A percentile compares a stretch with the other conserved stretches of the same genome.
Evolutionary conservation across 2,329 filamentous ascomycete genomes (phyloP).

Genomic region (Neurospora sp.): DNA sequence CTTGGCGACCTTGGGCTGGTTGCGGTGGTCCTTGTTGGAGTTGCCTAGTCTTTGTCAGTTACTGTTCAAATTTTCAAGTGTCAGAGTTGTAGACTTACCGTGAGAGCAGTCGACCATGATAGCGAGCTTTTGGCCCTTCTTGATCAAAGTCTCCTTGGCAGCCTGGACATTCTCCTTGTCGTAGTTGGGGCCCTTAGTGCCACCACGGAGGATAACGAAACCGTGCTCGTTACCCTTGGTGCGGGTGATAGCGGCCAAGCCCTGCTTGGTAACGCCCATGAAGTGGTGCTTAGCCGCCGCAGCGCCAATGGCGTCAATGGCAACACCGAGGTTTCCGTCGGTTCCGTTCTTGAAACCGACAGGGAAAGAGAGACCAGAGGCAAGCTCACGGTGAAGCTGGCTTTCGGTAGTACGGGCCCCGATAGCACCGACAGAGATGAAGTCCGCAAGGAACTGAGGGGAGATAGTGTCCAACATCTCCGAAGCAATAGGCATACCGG

Average conservation of each 20-base stretch:
- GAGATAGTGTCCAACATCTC: slow-evolving; percentile 99
- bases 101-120: slow-evolving; percentile 99
- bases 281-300: slow-evolving; percentile 87
- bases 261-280: slow-evolving; percentile 97
- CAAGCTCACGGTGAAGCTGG: slow-evolving; percentile 91
- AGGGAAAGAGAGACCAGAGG: slow-evolving; percentile 89
- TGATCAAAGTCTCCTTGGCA: slow-evolving; percentile 66
- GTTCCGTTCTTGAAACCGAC: slow-evolving; percentile 99
- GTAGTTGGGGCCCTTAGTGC: slow-evolving; percentile 87
- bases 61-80: neutral
- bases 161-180: slow-evolving; percentile 73
- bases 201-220: slow-evolving; percentile 90
- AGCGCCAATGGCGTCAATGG: slow-evolving; percentile 90
- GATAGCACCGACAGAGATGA: slow-evolving; percentile 91
- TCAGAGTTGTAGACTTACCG: slow-evolving; percentile 41
- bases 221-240: slow-evolving; percentile 94
- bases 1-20: slow-evolving; percentile 88
- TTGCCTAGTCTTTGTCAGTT: slow-evolving; percentile 50
- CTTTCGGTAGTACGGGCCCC: slow-evolving; percentile 94
- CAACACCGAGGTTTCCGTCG: slow-evolving; percentile 80
- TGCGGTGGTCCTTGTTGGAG: slow-evolving; percentile 93
- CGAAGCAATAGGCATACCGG: slow-evolving; percentile 87
- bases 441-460: slow-evolving; percentile 91
- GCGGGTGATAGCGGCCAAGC: slow-evolving; percentile 85
- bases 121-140: slow-evolving; percentile 77